Evolutionary conservation across 2,329 filamentous ascomycete genomes (phyloP), one percentile per base, ranked within the genome.

Genomic region (Penicillium glabrum): DNA sequence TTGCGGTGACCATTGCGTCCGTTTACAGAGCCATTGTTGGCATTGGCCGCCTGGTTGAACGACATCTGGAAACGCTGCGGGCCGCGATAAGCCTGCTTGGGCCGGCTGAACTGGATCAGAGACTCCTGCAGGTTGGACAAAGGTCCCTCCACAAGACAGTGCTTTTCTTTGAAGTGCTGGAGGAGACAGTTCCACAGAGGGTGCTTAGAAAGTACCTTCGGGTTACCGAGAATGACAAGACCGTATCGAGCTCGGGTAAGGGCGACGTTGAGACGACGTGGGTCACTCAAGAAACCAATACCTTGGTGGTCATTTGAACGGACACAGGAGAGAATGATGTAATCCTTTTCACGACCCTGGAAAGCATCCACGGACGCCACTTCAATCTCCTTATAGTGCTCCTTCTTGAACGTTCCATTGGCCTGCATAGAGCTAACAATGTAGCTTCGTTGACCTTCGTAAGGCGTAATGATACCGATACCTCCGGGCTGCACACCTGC

Each of bases 361-460:
- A 99, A 99, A 21, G 95, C 95, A 80, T 99, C 95, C 37, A 99
- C 95, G 0, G 93, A 98, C 5, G 95, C 95, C 41, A 99, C 95
- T 75, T 99, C 95, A 24, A 99, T 93, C 70, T 98, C 93, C 78
- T 98, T 98, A 82, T 99, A 99, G 68, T 89, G 86, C 73, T 99
- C 95, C 79, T 99, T 99, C 80, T 96, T 97, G 82, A 96, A 97
- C 0, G 91, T 96, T 51, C 95, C 95, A 13, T 90, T 95, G 61
- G 93, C 92, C 77, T 99, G 95, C 93, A 99, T 98, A n/a, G 93
- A 97, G 72, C 91, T 96, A 57, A 99, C 95, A 63, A 99, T 93
- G 74, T 96, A 99, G 77, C 93, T 97, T 70, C 95, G 89, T 78
- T 99, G 95, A 57, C 95, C 95, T 78, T 99, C 95, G 74, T 99